Percentiles rank a stretch among this genome's conserved stretches.
These are phyloP conservation scores for Phytophthora syringae DNA, from an alignment of 352 stramenopile genomes.

Conservation along the genomic window DNA sequence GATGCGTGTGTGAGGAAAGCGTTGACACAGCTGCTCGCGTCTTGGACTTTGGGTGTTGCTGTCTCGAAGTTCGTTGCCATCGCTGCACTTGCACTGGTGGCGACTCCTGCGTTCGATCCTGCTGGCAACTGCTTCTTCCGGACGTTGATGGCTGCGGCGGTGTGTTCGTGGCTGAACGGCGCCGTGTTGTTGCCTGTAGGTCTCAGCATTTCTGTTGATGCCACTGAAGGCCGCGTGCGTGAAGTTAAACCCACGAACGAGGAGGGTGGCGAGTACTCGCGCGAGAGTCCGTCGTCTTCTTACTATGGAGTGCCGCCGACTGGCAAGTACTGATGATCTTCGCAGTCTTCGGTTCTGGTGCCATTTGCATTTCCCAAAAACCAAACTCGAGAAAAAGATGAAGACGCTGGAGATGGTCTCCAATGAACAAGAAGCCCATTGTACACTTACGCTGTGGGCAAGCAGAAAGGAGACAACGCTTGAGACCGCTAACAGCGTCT, in stretches of 20 bases:
- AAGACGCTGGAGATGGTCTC: constrained; percentile 17
- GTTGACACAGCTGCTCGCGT: constrained; percentile 47
- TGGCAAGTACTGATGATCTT: constrained; percentile 27
- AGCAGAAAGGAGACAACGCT: constrained; percentile 13
- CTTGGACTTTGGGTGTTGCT: constrained; percentile 44
- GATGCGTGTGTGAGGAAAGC: constrained; percentile 46
- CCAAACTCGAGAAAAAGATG: neutral
- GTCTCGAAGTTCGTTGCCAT: constrained; percentile 53
- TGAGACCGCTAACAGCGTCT: constrained; percentile 28
- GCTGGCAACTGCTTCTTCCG: constrained; percentile 52
- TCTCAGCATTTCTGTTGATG: constrained; percentile 54
- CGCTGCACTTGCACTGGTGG: constrained; percentile 41
- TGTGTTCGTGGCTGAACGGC: constrained; percentile 44
- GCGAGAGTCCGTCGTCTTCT: constrained; percentile 40
- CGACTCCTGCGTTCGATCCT: constrained; percentile 47
- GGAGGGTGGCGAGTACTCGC: constrained; percentile 41
- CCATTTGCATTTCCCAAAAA: neutral
- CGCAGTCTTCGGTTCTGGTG: neutral
- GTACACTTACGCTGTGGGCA: constrained; percentile 20
- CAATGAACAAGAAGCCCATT: constrained; percentile 26
- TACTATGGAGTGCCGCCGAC: constrained; percentile 30
- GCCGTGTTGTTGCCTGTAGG: constrained; percentile 47
- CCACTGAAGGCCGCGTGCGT: constrained; percentile 43
- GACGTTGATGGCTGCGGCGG: constrained; percentile 45
- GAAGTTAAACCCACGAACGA: constrained; percentile 48